A percentile compares a stretch with the other conserved stretches of the same genome.
phyloP scores from a whole-genome alignment of 2,329 filamentous ascomycete species.

The Colletotrichum sidae region DNA sequence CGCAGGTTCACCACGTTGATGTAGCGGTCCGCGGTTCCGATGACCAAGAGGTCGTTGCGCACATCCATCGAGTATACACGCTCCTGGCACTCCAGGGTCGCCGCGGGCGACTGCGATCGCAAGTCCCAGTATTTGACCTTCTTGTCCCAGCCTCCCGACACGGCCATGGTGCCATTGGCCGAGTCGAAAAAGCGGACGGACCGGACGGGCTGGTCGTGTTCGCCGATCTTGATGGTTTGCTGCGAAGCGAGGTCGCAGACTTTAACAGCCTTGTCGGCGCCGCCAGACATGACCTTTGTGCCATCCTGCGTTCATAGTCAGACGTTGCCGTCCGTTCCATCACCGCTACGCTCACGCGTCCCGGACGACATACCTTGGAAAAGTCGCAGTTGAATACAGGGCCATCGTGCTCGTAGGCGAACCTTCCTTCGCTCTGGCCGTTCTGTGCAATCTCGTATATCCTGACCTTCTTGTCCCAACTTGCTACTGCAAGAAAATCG shows the following conservation, averaged over 20 bases:
- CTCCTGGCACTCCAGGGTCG: conserved; percentile 76
- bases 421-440: conserved; percentile 86
- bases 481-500: conserved; percentile 89
- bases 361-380: conserved; percentile 75
- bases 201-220: conserved; percentile 86
- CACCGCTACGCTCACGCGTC: too few relatives aligned
- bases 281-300: conserved; percentile 85
- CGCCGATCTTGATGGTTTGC: conserved; percentile 79
- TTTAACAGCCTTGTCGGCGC: conserved; percentile 91
- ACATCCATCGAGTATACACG: conserved; percentile 94
- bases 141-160: conserved; percentile 94
- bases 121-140: conserved; percentile 92
- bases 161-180: conserved; percentile 80
- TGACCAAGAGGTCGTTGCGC: conserved; percentile 86
- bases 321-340: conserved; percentile 8
- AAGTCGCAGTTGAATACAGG: conserved; percentile 89
- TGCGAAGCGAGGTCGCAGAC: conserved; percentile 83
- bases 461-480: conserved; percentile 98
- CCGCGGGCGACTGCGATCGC: conserved; percentile 73
- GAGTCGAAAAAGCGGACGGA: conserved; percentile 82
- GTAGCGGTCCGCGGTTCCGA: conserved; percentile 94
- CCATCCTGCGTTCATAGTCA: conserved; percentile 74
- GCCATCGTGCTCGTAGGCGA: conserved; percentile 85
- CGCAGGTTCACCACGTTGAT: conserved; percentile 95
- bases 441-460: conserved; percentile 90